These are phyloP conservation scores for Chytriomyces sp. DNA, from an alignment of 192 early-diverging fungal species.

Conservation along the genomic window DNA sequence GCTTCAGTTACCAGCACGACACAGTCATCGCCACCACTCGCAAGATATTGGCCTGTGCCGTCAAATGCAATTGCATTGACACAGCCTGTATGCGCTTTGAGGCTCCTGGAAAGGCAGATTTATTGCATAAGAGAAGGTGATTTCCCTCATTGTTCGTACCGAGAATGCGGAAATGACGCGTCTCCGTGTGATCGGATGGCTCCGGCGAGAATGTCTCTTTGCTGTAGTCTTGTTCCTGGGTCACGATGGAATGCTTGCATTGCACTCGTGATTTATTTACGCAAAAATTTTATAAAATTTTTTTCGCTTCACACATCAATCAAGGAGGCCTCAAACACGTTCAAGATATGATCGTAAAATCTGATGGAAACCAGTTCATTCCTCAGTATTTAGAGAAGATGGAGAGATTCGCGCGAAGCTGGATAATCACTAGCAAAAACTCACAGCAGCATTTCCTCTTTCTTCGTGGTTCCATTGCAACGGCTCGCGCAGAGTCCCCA, in stretches of 20 bases:
- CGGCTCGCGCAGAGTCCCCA: no score
- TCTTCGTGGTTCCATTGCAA: no score
- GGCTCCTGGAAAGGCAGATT: constrained; percentile 1
- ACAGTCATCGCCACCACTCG: constrained; percentile 62
- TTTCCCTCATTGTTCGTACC: not conserved
- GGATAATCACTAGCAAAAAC: no score
- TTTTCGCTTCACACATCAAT: not conserved
- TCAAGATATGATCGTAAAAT: no score
- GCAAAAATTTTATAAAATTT: not conserved
- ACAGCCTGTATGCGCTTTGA: constrained; percentile 28
- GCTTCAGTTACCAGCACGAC: constrained; percentile 3
- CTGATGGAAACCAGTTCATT: no score
- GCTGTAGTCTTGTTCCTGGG: not conserved
- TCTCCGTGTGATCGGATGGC: not conserved
- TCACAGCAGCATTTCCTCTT: no score
- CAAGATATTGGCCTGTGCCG: constrained; percentile 22
- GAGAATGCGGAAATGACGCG: not conserved
- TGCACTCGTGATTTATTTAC: no score
- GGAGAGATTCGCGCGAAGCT: no score
- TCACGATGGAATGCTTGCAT: not conserved
- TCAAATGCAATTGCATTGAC: constrained; percentile 36
- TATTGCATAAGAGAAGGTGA: not conserved
- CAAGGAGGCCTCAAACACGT: no score
- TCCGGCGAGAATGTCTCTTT: not conserved
- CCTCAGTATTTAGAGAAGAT: no score